Percentiles rank a stretch among this genome's conserved stretches.
Evolutionary conservation across 495 filamentous ascomycete species (phyloP).

Genomic region (Neurospora sp.): DNA sequence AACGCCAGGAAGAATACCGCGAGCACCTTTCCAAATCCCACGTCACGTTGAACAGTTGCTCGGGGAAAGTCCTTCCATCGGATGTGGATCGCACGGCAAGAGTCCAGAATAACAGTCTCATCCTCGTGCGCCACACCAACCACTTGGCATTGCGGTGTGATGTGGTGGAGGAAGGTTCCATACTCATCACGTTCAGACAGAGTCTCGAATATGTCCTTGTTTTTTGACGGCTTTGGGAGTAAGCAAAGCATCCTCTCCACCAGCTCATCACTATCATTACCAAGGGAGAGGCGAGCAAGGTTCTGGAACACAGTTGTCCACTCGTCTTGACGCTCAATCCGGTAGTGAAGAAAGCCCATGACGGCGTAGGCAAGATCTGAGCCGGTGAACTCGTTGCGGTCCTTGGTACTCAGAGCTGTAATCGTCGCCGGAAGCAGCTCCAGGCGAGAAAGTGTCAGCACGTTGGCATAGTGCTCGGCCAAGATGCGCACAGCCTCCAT

Average conservation of each 20-base stretch:
- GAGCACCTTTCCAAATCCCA: background rate
- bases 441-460: conserved; percentile 10
- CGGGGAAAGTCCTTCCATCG: conserved; percentile 5
- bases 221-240: conserved; percentile 1
- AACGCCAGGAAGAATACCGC: conserved; percentile 1
- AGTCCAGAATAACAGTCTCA: conserved; percentile 14
- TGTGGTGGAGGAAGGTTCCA: conserved; percentile 6
- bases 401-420: conserved; percentile 5
- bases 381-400: background rate
- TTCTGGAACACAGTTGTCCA: conserved; percentile 31
- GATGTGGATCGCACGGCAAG: conserved; percentile 14
- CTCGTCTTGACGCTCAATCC: conserved; percentile 23
- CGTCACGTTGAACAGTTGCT: background rate
- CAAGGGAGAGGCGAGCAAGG: conserved; percentile 27
- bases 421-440: conserved; percentile 12
- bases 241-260: conserved; percentile 14
- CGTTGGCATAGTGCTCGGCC: conserved; percentile 12
- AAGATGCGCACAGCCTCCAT: conserved; percentile 5
- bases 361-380: conserved; percentile 37
- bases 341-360: conserved; percentile 28
- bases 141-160: conserved; percentile 8
- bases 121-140: conserved; percentile 6
- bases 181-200: conserved; percentile 7
- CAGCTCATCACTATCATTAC: conserved; percentile 17
- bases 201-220: background rate